Evolutionary conservation across 441 rosid species (phyloP), one percentile per base, ranked within the genome.

Genomic region (Cnidoscolus chayamansa): DNA sequence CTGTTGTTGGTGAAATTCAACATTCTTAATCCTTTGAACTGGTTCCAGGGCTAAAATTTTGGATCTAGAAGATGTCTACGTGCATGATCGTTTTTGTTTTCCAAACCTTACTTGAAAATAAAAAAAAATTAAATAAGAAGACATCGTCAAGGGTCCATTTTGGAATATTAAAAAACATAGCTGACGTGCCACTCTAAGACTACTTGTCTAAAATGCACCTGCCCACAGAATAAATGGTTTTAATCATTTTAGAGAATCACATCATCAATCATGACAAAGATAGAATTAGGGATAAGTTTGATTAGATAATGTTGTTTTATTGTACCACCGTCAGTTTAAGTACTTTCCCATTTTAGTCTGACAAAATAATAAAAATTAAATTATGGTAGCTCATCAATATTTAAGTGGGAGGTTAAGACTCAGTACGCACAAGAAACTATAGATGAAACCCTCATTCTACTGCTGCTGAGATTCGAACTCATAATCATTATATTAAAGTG

Each of bases 1-100:
- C 17, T 4, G 30, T 13, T 16, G 50, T 56, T 45, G 4, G 15
- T 47, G 65, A 58, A 58, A 57, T 57, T 70, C 65, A 70, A 71
- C 48, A 47, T 31, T 30, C 4, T 59, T 48, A n/a, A 59, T 48
- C 65, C 65, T 47, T 59, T 47, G 73, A 59, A 70, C 31, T 48
- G 31, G 74, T 60, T 60, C 31, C 31, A 30, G 11, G 67, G 74
- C 74, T 71, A 49, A 57, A 60, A 49, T 49, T n/a, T 57, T 61
- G 74, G 74, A 71, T 71, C 74, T 61, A 57, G 32, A 40, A 58
- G 20, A 17, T 70, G 73, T n/a, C 56, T 58, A 45, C 65, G 65
- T 70, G 73, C 73, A 47, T 59, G 54, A 60, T 48, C 49, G 66
- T 60, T 67, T 60, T 25, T 45, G 43, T 60, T 37, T 32, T 32